Evolutionary conservation across 2,329 filamentous ascomycete species (phyloP), one percentile per base, ranked within the genome.

Genomic region (Mycocentrospora acerina): DNA sequence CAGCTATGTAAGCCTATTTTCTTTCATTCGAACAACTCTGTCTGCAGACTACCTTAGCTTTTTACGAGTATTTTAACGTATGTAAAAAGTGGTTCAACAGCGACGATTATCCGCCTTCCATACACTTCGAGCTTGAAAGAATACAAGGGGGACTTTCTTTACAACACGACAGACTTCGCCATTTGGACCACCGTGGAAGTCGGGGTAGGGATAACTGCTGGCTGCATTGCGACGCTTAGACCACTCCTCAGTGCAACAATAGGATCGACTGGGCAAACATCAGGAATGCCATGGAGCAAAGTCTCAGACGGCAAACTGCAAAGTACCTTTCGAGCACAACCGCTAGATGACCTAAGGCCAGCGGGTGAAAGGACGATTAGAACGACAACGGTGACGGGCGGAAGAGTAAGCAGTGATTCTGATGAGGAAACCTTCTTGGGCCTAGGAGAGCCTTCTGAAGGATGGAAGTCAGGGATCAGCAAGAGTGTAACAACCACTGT

Each of bases 1-100:
- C 59, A 11, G 58, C 60, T 14, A 53, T 64, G 58, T 62, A 51
- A 51, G 55, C n/a, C n/a, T n/a, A n/a, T n/a, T n/a, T n/a, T n/a
- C n/a, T n/a, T n/a, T n/a, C n/a, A n/a, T n/a, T n/a, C n/a, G n/a
- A n/a, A n/a, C n/a, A n/a, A n/a, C n/a, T n/a, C n/a, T n/a, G n/a
- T n/a, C n/a, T n/a, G n/a, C n/a, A n/a, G 19, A 22, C 5, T 22
- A 6, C 9, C 5, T 22, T 9, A 6, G 15, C 16, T 25, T 14
- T 30, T 11, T 25, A 9, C 18, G 31, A 27, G 9, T 26, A 17
- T 6, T n/a, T 32, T 57, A 31, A 57, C 35, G n/a, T 9, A 4
- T 5, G 13, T 26, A 5, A 34, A 30, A 27, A 62, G 58, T 42
- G 59, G 78, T 17, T 79, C 58, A 3, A 59, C 58, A 22, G 59